Base-by-base conservation (phyloP, 2,329 filamentous ascomycete species). In the Penicillium olsonii region DNA sequence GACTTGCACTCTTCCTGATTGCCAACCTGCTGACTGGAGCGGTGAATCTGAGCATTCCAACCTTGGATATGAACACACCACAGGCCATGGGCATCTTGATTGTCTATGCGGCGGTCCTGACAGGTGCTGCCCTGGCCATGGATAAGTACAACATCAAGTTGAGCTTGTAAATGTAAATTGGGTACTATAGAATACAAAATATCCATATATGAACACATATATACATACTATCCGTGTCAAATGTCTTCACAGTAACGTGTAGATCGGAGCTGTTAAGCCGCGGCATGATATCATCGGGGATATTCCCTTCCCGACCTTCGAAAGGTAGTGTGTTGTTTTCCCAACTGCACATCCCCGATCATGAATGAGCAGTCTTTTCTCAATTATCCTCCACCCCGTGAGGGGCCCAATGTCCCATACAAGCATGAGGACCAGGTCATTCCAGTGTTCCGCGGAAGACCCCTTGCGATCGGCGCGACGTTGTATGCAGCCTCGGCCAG, bases 21-120 rank as follows among this genome's bases (percentile, higher is more conserved):
- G 92, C 94, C 2, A 99, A 99, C 66, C 71, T 99, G 39, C 71
- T 96, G 54, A 99, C 94, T 0, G 94, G 94, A 0, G 66, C 90
- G 14, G 87, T 97, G 45, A 99, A 99, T 68, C 78, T 99, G 78
- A 88, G 85, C 4, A 71, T 97, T 46, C 85, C 87, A 33, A 99
- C 94, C 2, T 72, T 97, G 56, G 81, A 92, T 66, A 84, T 87
- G 55, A 78, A 78, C 4, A 81, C 83, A 8, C 61, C 80, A 3
- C 69, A 75, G 48, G 83, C 91, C 0, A 89, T 96, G 83, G 84
- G 70, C 0, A 84, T 96, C 27, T 69, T 99, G 55, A 70, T 90
- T 18, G 82, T 69, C 5, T 97, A 97, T 70, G 85, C 86, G 42
- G 80, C 75, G 2, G 72, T 79, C 0, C 53, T 96, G 37, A 87